Evolutionary conservation across 192 early-diverging fungal species (phyloP), one percentile per base, ranked within the genome.

Genomic region (Coemansia sp.): DNA sequence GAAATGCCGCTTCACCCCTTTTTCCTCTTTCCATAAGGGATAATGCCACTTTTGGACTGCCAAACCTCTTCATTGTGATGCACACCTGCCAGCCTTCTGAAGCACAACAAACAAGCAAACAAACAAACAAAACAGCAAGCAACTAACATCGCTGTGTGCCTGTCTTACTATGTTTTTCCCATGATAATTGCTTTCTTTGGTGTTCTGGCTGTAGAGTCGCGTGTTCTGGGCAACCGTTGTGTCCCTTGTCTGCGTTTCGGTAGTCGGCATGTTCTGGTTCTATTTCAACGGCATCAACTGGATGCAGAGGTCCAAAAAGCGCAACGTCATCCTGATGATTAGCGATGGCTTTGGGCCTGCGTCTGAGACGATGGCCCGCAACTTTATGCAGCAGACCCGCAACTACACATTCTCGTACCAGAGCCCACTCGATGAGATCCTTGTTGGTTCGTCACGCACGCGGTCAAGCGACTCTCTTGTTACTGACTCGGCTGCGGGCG

Each of bases 401-500:
- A 66, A 82, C 7, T 62, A 90, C 16, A 76, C 88, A 2, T 72
- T 80, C 51, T 78, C 79, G 58, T 90, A 68, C 68, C 78, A 64
- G 77, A 87, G 86, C 54, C 81, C 87, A 5, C 72, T 93, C 16
- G 92, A 92, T 68, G 72, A 85, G 47, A 89, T 92, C 19, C 82
- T 88, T 61, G 91, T 98, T 15, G 96, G 98, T n/a, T 75, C 90
- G 19, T 95, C 94, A 19, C 89, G 98, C 41, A 99, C 98, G 6
- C 85, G 92, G 48, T 93, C 91, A 47, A 88, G 87, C 55, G 63
- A 68, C 78, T 91, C 90, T 45, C 78, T 97, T 36, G 87, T 99
- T 6, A 99, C 98, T 0, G 98, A 99, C 79, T 94, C 92, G 46
- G 98, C 98, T 10, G 96, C 98, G 26, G 98, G 96, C 9, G 98